Evolutionary conservation across 2,329 filamentous ascomycete genomes (phyloP).

Genomic region (Fusarium burgessii): DNA sequence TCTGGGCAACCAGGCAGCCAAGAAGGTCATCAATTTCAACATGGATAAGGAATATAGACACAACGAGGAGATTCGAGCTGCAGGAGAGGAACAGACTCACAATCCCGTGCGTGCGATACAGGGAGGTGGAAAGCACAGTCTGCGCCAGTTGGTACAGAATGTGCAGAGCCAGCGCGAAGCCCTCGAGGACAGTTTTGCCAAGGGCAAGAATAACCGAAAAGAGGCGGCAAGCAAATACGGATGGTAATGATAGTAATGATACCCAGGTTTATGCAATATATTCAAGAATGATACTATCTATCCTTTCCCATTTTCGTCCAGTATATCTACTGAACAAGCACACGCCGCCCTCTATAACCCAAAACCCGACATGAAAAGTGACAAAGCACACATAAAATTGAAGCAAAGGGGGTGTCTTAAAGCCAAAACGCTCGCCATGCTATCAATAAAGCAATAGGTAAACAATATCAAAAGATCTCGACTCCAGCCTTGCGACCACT

Average conservation of each 20-base stretch:
- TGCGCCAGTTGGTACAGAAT: conserved; percentile 87
- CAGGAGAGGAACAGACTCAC: conserved; percentile 78
- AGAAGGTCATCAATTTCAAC: conserved; percentile 87
- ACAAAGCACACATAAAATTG: conserved; percentile 10
- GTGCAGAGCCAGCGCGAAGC: conserved; percentile 86
- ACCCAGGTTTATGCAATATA: conserved; percentile 34
- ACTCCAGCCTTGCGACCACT: conserved; percentile 62
- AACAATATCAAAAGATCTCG: conserved; percentile 48
- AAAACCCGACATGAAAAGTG: conserved; percentile 16
- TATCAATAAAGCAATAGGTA: conserved; percentile 3
- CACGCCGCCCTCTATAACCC: conserved; percentile 24
- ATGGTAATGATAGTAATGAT: conserved; percentile 65
- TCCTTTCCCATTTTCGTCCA: conserved; percentile 4
- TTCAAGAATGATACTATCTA: conserved; percentile 21
- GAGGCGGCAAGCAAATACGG: conserved; percentile 88
- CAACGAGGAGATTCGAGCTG: conserved; percentile 80
- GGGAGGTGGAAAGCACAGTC: conserved; percentile 80
- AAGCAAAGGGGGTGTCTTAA: conserved; percentile 23
- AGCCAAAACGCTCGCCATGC: conserved; percentile 23
- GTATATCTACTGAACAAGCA: conserved; percentile 1
- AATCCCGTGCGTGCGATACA: conserved; percentile 88
- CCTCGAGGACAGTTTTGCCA: conserved; percentile 90
- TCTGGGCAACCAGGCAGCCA: conserved; percentile 50
- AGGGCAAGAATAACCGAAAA: conserved; percentile 80
- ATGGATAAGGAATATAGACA: conserved; percentile 87